Evolutionary conservation across 2,329 filamentous ascomycete genomes (phyloP).

Genomic region (Polytolypa hystricis): DNA sequence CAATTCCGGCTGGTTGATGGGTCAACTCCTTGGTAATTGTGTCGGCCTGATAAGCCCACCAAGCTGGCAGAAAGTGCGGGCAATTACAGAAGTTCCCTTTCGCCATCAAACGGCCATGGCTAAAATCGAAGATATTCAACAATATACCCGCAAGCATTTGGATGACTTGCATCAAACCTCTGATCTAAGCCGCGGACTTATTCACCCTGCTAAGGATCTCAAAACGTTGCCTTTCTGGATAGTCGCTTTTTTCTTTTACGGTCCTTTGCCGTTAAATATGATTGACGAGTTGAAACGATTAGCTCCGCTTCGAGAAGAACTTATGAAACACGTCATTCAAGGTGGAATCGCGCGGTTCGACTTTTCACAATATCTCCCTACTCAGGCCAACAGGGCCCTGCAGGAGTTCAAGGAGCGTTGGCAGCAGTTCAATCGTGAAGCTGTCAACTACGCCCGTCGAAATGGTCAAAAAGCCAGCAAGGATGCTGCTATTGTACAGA

Average conservation of each 20-base stretch:
- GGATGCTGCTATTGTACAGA: slow-evolving; percentile 6
- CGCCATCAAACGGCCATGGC: slow-evolving; percentile 11
- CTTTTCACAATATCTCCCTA: slow-evolving; percentile 19
- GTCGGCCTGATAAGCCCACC: slow-evolving; percentile 30
- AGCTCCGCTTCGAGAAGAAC: too few species aligned
- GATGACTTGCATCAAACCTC: too few species aligned
- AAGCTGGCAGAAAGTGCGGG: slow-evolving; percentile 20
- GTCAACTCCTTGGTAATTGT: slow-evolving; percentile 33
- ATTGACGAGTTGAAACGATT: too few species aligned
- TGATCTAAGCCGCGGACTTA: too few species aligned
- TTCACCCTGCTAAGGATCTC: too few species aligned
- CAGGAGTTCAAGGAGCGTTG: slow-evolving; percentile 21
- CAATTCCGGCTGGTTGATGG: slow-evolving; percentile 32
- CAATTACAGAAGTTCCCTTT: slow-evolving; percentile 16
- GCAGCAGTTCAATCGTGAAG: slow-evolving; percentile 24
- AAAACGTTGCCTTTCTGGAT: too few species aligned
- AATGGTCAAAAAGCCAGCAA: not conserved
- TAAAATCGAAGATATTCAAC: too few species aligned
- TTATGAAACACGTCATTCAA: slow-evolving; percentile 24
- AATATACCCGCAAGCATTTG: too few species aligned
- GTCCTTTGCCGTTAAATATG: too few species aligned
- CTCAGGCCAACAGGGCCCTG: slow-evolving; percentile 18
- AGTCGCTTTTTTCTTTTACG: too few species aligned
- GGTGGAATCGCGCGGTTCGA: slow-evolving; percentile 25
- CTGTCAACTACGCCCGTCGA: slow-evolving; percentile 8